Base-by-base conservation (phyloP, 805 yeast genomes). In the Yueomyces sinensis region DNA sequence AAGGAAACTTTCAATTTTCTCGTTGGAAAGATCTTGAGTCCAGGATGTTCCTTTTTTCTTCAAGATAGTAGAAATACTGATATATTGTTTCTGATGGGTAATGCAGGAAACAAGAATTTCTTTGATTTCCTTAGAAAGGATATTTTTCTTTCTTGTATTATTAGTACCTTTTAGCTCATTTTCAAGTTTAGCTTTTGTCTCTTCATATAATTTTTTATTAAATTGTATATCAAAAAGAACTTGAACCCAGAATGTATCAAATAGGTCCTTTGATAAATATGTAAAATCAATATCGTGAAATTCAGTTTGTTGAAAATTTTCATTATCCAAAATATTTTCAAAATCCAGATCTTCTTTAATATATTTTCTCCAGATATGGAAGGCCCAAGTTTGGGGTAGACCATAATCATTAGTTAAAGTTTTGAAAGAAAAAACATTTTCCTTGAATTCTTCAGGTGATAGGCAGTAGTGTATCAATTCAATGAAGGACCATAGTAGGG, bases 281-380 rank as follows among this genome's bases (percentile, higher is more conserved):
- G 39, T 24, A 34, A 56, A 55, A 25, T 56, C 50, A 20, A 49
- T 37, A 18, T 43, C 50, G 3, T 36, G 29, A 30, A 41, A 46
- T 2, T 34, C 29, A 3, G 46, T 36, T 1, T 36, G 41, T 6
- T 41, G 31, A 14, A 54, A 23, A 22, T 39, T 36, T 2, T 32
- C 18, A 13, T 38, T 39, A 20, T 41, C 43, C 4, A 34, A 23
- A 1, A 32, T 41, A 9, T 31, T 37, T 3, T 46, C 43, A 7
- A 30, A 24, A 9, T 42, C 38, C 16, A 41, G 33, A 40, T 52
- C 39, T 29, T 44, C 39, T 41, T 47, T 40, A 53, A 65, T 39
- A 49, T 58, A 41, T 33, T 46, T 50, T 50, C 95, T 67, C 94
- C 94, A 84, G 2, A 83, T 48, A 41, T 77, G 82, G 57, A 82